Evolutionary conservation across 2,329 filamentous ascomycete species (phyloP).

Genomic region (Lecanicillium sp.): DNA sequence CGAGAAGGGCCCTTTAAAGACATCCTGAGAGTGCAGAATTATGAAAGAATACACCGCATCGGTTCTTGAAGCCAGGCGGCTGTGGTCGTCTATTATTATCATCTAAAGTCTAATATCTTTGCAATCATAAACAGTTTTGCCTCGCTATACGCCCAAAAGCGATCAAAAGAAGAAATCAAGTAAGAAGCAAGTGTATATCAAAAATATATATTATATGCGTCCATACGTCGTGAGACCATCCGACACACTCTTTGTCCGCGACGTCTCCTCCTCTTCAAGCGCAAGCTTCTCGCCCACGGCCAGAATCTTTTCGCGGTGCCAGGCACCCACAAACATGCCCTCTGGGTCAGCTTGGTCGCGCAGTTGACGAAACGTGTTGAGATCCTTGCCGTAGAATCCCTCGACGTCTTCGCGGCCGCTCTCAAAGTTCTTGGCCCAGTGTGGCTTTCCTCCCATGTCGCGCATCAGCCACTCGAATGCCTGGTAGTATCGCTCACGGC

Average conservation of each 20-base stretch:
- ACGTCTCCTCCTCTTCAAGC: conserved; percentile 28
- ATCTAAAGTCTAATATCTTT: too few relatives aligned
- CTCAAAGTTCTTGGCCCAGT: conserved; percentile 90
- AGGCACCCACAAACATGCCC: conserved; percentile 83
- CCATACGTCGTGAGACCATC: conserved; percentile 7
- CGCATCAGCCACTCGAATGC: conserved; percentile 89
- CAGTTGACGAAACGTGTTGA: conserved; percentile 59
- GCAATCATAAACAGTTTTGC: too few relatives aligned
- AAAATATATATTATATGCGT: conserved; percentile 1
- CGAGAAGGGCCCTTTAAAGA: too few relatives aligned
- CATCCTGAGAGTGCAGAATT: too few relatives aligned
- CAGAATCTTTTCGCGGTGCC: conserved; percentile 68
- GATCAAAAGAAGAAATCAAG: too few relatives aligned
- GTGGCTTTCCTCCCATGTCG: conserved; percentile 71
- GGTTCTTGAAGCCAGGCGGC: too few relatives aligned
- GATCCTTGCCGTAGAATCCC: conserved; percentile 58
- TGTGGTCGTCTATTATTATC: too few relatives aligned
- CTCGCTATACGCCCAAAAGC: too few relatives aligned
- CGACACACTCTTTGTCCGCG: conserved; percentile 9
- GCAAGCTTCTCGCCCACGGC: conserved; percentile 22
- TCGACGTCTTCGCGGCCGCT: conserved; percentile 53
- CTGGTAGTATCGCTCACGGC: conserved; percentile 69
- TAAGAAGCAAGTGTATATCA: too few relatives aligned
- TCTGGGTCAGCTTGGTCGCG: conserved; percentile 66
- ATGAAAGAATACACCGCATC: too few relatives aligned